Conservation (phyloP, 2,329 filamentous ascomycete species). For the Calonectria honghensis region DNA sequence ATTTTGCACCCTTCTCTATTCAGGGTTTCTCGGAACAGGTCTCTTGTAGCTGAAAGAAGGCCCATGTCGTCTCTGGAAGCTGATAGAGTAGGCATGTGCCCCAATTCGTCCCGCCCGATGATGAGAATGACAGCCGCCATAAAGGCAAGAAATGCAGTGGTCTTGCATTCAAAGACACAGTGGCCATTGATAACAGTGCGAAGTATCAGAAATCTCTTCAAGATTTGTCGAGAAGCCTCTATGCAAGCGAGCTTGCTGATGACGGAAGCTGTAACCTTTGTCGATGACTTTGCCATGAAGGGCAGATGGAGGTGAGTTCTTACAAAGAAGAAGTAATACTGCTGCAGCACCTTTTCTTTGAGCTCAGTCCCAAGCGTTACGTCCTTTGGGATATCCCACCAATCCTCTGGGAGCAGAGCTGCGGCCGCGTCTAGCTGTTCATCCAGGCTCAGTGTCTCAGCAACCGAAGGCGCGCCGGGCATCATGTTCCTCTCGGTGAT, state of each 20-base stretch:
- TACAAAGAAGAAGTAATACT: slow-evolving; percentile 33
- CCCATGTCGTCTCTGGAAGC: neutral
- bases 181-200: neutral
- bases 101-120: slow-evolving; percentile 16
- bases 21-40: neutral
- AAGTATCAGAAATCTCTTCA: slow-evolving; percentile 27
- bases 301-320: slow-evolving; percentile 29
- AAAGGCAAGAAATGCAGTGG: slow-evolving; percentile 25
- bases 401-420: slow-evolving; percentile 2
- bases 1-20: slow-evolving; percentile 28
- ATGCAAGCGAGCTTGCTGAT: slow-evolving; percentile 34
- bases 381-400: slow-evolving; percentile 22
- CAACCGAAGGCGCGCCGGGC: slow-evolving; percentile 4
- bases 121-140: slow-evolving; percentile 31
- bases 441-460: slow-evolving; percentile 23
- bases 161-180: slow-evolving; percentile 34
- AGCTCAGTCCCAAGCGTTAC: neutral
- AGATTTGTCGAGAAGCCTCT: slow-evolving; percentile 18
- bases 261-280: neutral
- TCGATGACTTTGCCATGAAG: slow-evolving; percentile 22
- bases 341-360: slow-evolving; percentile 7
- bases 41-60: neutral
- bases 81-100: neutral
- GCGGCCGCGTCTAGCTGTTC: slow-evolving; percentile 21
- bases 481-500: slow-evolving; percentile 29